Base-by-base conservation (phyloP, 2,329 filamentous ascomycete genomes). In the Trichoderma simmonsii region DNA sequence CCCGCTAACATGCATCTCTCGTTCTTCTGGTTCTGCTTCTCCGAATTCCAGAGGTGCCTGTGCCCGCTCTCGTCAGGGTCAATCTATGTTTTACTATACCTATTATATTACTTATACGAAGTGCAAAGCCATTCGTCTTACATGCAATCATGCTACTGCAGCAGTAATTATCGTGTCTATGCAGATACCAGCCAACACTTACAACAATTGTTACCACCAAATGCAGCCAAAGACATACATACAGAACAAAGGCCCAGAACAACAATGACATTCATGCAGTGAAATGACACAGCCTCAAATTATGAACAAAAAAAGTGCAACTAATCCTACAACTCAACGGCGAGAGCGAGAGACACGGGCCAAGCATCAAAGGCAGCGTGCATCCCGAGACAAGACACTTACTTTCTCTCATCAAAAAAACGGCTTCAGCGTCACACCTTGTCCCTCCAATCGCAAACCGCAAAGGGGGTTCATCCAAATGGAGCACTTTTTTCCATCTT, bases 261-360 rank as follows among this genome's bases (percentile, higher is more conserved):
- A 11, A 48, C 43, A 21, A 51, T 51, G 43, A 21, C 48, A 54
- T 24, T 12, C 21, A 24, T 24, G 2, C 5, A n/a, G n/a, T n/a
- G n/a, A n/a, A n/a, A n/a, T n/a, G n/a, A n/a, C n/a, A n/a, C n/a
- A n/a, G n/a, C n/a, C n/a, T n/a, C n/a, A n/a, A n/a, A n/a, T n/a
- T n/a, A n/a, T n/a, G n/a, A n/a, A n/a, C n/a, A n/a, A n/a, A n/a
- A n/a, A n/a, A n/a, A n/a, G n/a, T n/a, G n/a, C n/a, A n/a, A n/a
- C n/a, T n/a, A n/a, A n/a, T n/a, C n/a, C n/a, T 21, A 54, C n/a
- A 24, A 56, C 48, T 39, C 66, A 34, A 12, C 39, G 28, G n/a
- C 34, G 8, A 48, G 24, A 59, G 65, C 66, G 66, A 69, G 66
- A 69, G 56, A 69, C 66, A 51, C 43, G 66, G 34, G 43, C 21